phyloP scores from a whole-genome alignment of 1,284 basidiomycete genomes.

The Ganoderma boninense region DNA sequence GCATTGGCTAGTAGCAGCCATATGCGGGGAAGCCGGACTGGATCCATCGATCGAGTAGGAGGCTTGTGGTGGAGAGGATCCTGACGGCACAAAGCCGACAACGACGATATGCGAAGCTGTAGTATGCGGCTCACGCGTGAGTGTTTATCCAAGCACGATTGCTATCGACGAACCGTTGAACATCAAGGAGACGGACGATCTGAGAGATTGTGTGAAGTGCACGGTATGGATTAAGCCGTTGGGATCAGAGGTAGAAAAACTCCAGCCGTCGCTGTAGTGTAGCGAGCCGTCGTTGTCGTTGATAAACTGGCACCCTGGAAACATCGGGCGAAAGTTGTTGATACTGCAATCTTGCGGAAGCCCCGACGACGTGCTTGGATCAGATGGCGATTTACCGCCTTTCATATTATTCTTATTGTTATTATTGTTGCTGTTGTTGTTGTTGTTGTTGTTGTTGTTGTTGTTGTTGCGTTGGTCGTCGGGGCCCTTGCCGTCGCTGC shows the following conservation, averaged over 20 bases:
- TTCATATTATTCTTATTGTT: too few species aligned
- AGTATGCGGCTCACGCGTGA: background rate
- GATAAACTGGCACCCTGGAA: constrained; percentile 19
- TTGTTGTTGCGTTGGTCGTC: too few species aligned
- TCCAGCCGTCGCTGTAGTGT: constrained; percentile 48
- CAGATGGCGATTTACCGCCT: background rate
- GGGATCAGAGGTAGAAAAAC: constrained; percentile 36
- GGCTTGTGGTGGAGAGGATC: constrained; percentile 40
- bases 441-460: background rate
- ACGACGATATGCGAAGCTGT: constrained; percentile 24
- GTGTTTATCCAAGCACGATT: too few species aligned
- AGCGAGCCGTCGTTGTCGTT: constrained; percentile 34
- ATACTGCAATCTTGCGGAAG: background rate
- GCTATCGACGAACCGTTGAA: constrained; percentile 47
- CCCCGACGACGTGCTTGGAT: background rate
- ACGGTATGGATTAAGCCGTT: constrained; percentile 26
- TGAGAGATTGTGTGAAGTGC: constrained; percentile 25
- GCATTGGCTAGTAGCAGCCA: constrained; percentile 43
- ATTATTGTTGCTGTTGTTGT: background rate
- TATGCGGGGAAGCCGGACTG: constrained; percentile 42
- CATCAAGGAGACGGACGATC: constrained; percentile 39
- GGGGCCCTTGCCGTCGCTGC: too few species aligned
- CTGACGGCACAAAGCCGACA: constrained; percentile 51
- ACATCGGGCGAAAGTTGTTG: background rate
- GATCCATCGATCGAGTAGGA: constrained; percentile 48